Percentiles rank a stretch among this genome's conserved stretches.
These are phyloP conservation scores for Tubosaeta brunneosetosa DNA, from an alignment of 768 basidiomycete genomes.

Conservation along the genomic window DNA sequence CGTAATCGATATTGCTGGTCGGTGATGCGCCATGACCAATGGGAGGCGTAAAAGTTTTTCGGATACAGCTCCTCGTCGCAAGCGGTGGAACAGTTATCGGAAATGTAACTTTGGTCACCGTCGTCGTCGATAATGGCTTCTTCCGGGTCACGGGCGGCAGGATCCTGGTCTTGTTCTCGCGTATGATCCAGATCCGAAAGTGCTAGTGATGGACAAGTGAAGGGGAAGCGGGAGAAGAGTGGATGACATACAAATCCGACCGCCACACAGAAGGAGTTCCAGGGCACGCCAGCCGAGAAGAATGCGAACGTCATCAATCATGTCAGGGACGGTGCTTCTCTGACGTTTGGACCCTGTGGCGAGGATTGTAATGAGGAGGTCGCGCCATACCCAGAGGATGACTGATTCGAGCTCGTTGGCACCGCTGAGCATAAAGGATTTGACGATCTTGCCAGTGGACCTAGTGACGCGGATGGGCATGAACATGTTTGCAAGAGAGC, in stretches of 20 bases:
- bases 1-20: conserved; percentile 40
- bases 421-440: conserved; percentile 46
- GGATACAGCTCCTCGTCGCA: conserved; percentile 23
- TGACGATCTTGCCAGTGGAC: conserved; percentile 42
- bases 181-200: conserved; percentile 13
- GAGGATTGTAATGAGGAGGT: conserved; percentile 56
- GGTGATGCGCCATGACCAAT: conserved; percentile 48
- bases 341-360: conserved; percentile 31
- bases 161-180: conserved; percentile 23
- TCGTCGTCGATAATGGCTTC: conserved; percentile 29
- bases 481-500: conserved; percentile 43
- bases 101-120: conserved; percentile 24
- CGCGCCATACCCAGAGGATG: conserved; percentile 65
- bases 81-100: conserved; percentile 18
- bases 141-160: not conserved
- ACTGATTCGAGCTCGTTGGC: conserved; percentile 43
- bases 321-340: conserved; percentile 39
- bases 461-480: conserved; percentile 43
- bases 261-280: conserved; percentile 52
- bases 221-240: not conserved
- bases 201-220: conserved; percentile 6
- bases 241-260: conserved; percentile 35
- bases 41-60: conserved; percentile 38
- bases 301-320: conserved; percentile 57
- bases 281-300: conserved; percentile 48